These are phyloP conservation scores for Leccinellum rugosiceps DNA, from an alignment of 768 basidiomycete genomes.

Conservation along the genomic window DNA sequence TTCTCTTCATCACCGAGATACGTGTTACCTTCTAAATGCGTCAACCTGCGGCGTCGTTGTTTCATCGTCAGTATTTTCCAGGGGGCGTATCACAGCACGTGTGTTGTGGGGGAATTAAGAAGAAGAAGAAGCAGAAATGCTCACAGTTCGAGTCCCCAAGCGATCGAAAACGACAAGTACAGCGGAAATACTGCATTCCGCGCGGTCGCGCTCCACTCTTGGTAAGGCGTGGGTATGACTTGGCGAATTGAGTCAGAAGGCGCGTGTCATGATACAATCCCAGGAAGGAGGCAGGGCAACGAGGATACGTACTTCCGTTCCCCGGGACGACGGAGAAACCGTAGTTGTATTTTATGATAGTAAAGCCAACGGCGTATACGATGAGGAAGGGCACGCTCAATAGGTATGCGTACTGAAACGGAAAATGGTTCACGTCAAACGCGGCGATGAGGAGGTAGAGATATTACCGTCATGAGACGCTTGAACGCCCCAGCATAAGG, in stretches of 20 bases:
- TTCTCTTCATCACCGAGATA: neutral
- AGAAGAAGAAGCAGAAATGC: slow-evolving; percentile 19
- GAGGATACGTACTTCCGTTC: slow-evolving; percentile 37
- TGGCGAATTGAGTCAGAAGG: neutral
- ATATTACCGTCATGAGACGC: slow-evolving; percentile 78
- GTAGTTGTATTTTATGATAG: slow-evolving; percentile 69
- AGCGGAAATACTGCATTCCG: slow-evolving; percentile 60
- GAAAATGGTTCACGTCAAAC: neutral
- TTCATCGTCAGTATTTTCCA: neutral
- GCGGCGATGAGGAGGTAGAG: neutral
- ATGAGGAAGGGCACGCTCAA: slow-evolving; percentile 58
- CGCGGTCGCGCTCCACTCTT: slow-evolving; percentile 49
- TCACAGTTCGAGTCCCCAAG: slow-evolving; percentile 77
- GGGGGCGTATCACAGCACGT: neutral
- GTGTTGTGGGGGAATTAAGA: neutral
- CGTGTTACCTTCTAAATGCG: slow-evolving; percentile 69
- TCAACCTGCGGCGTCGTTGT: slow-evolving; percentile 48
- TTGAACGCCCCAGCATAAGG: slow-evolving; percentile 74
- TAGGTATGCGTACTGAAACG: slow-evolving; percentile 40
- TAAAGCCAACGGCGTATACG: slow-evolving; percentile 58
- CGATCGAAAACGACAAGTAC: slow-evolving; percentile 57
- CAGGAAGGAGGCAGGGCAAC: neutral
- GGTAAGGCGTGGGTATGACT: slow-evolving; percentile 63
- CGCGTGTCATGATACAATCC: neutral
- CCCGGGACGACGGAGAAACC: slow-evolving; percentile 51